A percentile compares a stretch with the other conserved stretches of the same genome.
These are phyloP conservation scores for Solanum etuberosum DNA, from an alignment of 257 asterid genomes.

Conservation along the genomic window DNA sequence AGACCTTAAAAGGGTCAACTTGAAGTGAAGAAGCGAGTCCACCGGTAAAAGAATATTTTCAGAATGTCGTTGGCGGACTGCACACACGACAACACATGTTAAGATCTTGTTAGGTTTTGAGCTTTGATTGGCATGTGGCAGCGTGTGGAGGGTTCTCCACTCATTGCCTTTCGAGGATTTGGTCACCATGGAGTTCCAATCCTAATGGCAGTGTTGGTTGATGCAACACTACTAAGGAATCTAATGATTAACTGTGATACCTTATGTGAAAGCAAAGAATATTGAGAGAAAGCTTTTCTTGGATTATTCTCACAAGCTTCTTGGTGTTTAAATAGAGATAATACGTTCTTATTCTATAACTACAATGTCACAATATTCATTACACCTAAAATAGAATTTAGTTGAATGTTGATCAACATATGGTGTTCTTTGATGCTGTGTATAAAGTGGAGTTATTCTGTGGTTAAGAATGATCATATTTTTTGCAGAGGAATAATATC, in stretches of 20 bases:
- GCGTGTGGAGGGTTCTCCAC: neutral
- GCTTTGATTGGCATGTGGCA: neutral
- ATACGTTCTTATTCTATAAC: neutral
- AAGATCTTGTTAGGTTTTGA: neutral
- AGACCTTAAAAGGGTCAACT: neutral
- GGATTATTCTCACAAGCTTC: neutral
- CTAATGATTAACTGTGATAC: neutral
- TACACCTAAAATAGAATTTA: neutral
- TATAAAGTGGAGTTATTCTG: neutral
- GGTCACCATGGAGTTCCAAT: neutral
- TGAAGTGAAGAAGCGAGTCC: neutral
- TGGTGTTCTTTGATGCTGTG: neutral
- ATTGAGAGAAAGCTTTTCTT: neutral
- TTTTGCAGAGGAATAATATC: neutral
- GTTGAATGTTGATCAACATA: neutral
- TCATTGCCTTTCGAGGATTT: neutral
- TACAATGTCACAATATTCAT: neutral
- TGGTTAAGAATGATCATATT: neutral
- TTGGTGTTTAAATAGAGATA: neutral
- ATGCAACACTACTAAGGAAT: neutral
- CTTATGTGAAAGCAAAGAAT: neutral
- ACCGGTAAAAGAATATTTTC: neutral
- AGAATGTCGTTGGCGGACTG: neutral
- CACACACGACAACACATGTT: neutral
- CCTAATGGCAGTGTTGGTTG: neutral